Evolutionary conservation across 257 asterid species (phyloP), one percentile per base, ranked within the genome.

Genomic region (Anisodus tanguticus): DNA sequence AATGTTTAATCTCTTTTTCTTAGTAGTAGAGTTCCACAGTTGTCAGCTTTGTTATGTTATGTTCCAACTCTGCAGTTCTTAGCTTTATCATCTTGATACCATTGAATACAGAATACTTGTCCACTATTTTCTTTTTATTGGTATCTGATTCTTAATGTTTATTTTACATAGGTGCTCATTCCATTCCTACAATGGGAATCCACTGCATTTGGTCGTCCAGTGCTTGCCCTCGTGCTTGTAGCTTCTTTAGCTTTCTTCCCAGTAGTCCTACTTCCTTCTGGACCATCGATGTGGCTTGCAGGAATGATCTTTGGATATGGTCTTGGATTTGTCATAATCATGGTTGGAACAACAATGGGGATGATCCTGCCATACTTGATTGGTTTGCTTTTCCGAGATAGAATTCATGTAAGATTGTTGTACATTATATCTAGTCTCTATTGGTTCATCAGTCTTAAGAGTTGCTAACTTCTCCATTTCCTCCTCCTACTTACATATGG

Each of bases 251-350:
- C 97, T 19, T 84, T 95, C 47, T 94, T 95, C 80, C 98, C 98
- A 0, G 98, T 95, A 79, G 84, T 94, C 83, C 89, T 95, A 88
- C 83, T 95, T 72, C 98, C 98, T 69, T 95, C 98, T 8, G 98
- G 98, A 41, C 98, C 98, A 83, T 94, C 98, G 31, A 95, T 95
- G 98, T 95, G 98, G 98, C 88, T 95, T 72, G 98, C 98, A 67
- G 98, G 98, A 84, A 95, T 95, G 98, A 91, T 95, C 79, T 95
- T 95, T 84, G 98, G 98, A 83, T 95, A 95, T 70, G 98, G 98
- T 76, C 87, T 90, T 83, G 98, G 98, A 3, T 95, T 95, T 77
- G 84, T 94, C 87, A 93, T 95, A 60, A 95, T 95, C 88, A 93
- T 94, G 98, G 90, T 88, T 62, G 98, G 98, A 81, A 94, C 98